Evolutionary conservation across 441 rosid genomes (phyloP), one percentile per base, ranked within the genome.

Genomic region (Eutrema salsugineum): DNA sequence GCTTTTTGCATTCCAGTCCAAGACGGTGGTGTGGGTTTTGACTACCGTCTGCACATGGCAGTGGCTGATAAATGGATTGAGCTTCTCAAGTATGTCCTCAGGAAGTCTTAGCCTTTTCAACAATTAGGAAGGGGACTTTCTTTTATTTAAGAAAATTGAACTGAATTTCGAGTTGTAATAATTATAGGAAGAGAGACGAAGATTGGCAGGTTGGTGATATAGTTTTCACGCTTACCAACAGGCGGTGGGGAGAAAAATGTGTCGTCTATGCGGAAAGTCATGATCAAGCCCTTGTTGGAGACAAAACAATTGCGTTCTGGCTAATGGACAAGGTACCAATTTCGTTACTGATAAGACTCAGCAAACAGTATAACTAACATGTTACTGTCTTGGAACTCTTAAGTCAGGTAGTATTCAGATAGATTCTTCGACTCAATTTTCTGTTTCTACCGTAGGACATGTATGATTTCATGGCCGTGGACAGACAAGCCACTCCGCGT

Each of bases 211-310:
- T 95, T 86, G 76, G 88, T 68, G 94, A 88, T 68, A 89, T 95
- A 54, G 72, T 86, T 70, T 78, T 82, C 78, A 86, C 95, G 1
- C 93, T 95, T n/a, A 86, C 86, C 74, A 93, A 95, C 82, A 83
- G 99, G 76, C 87, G 99, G 79, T 95, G 99, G 99, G 63, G 71
- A 59, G 98, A 95, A 70, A 93, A 93, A 71, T 95, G 98, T 75
- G 82, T 93, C 40, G 71, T 84, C 44, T 95, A 95, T 84, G 98
- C 98, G 35, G 99, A 92, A 80, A 89, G 97, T 82, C 99, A 95
- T 79, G 99, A 95, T 82, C 99, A 92, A 84, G 99, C 99, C 70
- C 90, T 95, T 72, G 99, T 95, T 61, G 99, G 98, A 15, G 98
- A 95, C 84, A 95, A 95, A 79, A 95, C 99, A 17, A 80, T 95